Evolutionary conservation across 2,329 filamentous ascomycete species (phyloP).

Genomic region (Microsporum canis): DNA sequence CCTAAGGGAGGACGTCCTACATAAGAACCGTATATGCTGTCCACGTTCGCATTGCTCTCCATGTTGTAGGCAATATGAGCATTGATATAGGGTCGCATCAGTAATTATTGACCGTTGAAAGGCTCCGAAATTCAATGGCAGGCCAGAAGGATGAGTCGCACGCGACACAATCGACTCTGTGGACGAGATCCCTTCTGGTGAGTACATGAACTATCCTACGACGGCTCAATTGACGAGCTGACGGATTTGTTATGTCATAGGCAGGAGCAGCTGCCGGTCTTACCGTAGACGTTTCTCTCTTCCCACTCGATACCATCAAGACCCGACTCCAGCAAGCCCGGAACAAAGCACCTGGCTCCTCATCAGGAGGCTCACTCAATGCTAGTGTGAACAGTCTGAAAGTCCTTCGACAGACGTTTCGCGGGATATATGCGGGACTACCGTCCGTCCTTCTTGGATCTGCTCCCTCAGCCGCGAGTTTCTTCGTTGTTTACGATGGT

Average conservation of each 20-base stretch:
- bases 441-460: constrained; percentile 83
- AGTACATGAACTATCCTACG: constrained; percentile 9
- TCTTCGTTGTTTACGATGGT: constrained; percentile 90
- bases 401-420: constrained; percentile 71
- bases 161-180: constrained; percentile 31
- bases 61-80: background rate
- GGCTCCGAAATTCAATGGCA: constrained; percentile 11
- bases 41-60: background rate
- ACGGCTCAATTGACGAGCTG: background rate
- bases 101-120: background rate
- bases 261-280: constrained; percentile 88
- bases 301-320: constrained; percentile 96
- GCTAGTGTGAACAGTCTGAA: constrained; percentile 11
- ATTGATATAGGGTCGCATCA: background rate
- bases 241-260: constrained; percentile 25
- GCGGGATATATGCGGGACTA: constrained; percentile 84
- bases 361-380: constrained; percentile 11
- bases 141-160: constrained; percentile 19
- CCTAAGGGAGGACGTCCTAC: too few relatives aligned
- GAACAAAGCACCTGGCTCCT: constrained; percentile 25
- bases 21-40: background rate
- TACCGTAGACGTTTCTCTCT: constrained; percentile 92
- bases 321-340: constrained; percentile 67
- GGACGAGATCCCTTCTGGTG: constrained; percentile 35
- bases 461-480: constrained; percentile 85